Conservation (phyloP, 2,329 filamentous ascomycete species). For the Elsinoe australis region DNA sequence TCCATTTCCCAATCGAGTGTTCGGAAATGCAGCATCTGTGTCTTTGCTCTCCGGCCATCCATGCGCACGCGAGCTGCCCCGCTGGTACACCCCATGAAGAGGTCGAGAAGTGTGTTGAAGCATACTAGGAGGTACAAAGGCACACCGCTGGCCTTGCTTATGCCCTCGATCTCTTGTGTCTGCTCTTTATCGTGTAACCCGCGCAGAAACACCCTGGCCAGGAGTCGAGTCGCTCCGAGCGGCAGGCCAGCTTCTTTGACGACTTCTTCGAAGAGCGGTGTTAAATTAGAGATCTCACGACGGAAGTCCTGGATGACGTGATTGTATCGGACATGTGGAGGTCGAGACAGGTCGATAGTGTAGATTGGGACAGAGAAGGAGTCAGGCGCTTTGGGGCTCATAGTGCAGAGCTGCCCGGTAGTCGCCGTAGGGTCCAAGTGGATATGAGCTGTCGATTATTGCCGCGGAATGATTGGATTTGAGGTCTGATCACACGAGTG, state of each 20-base stretch:
- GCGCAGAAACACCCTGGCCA: constrained; percentile 44
- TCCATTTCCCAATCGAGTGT: constrained; percentile 45
- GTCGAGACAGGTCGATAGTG: constrained; percentile 48
- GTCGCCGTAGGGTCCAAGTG: background rate
- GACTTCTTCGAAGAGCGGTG: constrained; percentile 46
- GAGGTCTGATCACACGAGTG: no score
- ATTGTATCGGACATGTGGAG: constrained; percentile 46
- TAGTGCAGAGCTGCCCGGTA: background rate
- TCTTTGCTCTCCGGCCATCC: constrained; percentile 21
- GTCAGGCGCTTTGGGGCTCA: background rate
- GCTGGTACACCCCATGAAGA: constrained; percentile 59
- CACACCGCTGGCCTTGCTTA: constrained; percentile 45
- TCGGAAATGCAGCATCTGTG: constrained; percentile 48
- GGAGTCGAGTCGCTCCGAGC: constrained; percentile 25
- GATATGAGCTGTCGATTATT: background rate
- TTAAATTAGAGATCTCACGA: constrained; percentile 38
- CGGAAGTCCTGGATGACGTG: constrained; percentile 42
- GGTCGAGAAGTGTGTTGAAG: constrained; percentile 56
- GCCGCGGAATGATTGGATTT: background rate
- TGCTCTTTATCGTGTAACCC: constrained; percentile 49
- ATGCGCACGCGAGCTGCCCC: constrained; percentile 37
- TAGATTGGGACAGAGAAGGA: constrained; percentile 21
- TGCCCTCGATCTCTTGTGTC: constrained; percentile 53
- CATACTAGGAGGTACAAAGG: constrained; percentile 54
- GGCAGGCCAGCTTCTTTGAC: constrained; percentile 31